Conservation (phyloP, 163 green algal genomes). For the Scenedesmus sp. region DNA sequence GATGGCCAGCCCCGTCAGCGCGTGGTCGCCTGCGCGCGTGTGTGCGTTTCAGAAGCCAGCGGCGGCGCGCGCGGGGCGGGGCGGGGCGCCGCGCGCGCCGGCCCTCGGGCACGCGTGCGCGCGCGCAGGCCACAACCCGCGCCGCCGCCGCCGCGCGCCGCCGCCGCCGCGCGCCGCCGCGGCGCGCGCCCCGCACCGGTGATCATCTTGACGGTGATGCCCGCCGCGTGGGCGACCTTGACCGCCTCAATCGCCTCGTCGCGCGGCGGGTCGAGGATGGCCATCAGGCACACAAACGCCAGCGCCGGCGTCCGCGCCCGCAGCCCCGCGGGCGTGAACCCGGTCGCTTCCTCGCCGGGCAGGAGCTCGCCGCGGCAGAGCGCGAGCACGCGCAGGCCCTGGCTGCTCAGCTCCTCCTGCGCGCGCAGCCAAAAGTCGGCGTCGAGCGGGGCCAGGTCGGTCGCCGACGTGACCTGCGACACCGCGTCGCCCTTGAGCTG, state of each 20-base stretch:
- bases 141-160: no score
- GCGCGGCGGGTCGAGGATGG: slow-evolving; percentile 51
- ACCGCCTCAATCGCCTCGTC: slow-evolving; percentile 52
- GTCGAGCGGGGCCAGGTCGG: slow-evolving; percentile 21
- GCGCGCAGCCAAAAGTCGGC: slow-evolving; percentile 23
- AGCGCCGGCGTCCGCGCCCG: slow-evolving; percentile 38
- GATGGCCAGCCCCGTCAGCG: slow-evolving; percentile 50
- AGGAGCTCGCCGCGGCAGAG: slow-evolving; percentile 46
- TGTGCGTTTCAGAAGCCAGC: no score
- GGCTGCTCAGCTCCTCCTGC: slow-evolving; percentile 50
- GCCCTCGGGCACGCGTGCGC: no score
- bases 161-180: no score
- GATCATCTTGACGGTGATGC: slow-evolving; percentile 59
- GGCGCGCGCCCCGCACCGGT: no score
- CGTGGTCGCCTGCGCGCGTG: slow-evolving; percentile 51
- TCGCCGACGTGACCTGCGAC: background rate
- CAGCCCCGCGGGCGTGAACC: slow-evolving; percentile 24
- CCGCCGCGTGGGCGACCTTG: slow-evolving; percentile 50
- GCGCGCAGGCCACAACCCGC: no score
- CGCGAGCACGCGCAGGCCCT: slow-evolving; percentile 49
- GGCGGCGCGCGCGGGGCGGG: no score
- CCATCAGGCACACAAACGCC: slow-evolving; percentile 42
- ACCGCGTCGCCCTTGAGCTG: slow-evolving; percentile 37
- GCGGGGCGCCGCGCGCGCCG: no score
- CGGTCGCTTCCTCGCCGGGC: slow-evolving; percentile 4